A percentile compares a stretch with the other conserved stretches of the same genome.
phyloP scores from a whole-genome alignment of 441 rosid species.

The Mallotus japonicus region DNA sequence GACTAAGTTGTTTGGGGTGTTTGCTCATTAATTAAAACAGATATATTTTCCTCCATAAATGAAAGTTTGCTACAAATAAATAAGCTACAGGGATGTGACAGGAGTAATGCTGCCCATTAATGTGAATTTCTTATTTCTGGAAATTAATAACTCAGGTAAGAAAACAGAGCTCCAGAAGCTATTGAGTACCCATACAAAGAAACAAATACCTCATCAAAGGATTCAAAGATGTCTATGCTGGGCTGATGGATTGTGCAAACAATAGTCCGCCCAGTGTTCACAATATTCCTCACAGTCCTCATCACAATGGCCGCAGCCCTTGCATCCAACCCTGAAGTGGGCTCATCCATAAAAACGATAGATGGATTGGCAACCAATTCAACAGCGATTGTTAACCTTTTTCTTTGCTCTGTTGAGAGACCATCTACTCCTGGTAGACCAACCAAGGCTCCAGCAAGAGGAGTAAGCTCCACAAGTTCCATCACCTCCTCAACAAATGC shows the following conservation, averaged over 20 bases:
- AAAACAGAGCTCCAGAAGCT: conserved; percentile 17
- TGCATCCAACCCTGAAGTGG: conserved; percentile 95
- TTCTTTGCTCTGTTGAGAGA: conserved; percentile 91
- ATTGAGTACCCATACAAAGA: conserved; percentile 9
- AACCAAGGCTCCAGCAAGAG: conserved; percentile 79
- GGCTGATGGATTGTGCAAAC: conserved; percentile 99
- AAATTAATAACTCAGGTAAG: neutral
- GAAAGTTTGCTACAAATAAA: neutral
- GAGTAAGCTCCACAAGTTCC: conserved; percentile 92
- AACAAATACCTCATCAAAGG: conserved; percentile 80
- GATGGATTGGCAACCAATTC: conserved; percentile 97
- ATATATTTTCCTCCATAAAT: neutral
- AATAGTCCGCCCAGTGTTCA: conserved; percentile 91
- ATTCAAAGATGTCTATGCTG: conserved; percentile 93
- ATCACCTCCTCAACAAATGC: conserved; percentile 97
- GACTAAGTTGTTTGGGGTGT: conserved; percentile 5
- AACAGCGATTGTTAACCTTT: conserved; percentile 88
- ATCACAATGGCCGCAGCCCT: conserved; percentile 97
- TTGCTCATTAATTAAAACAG: neutral
- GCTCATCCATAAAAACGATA: conserved; percentile 97
- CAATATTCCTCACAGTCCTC: conserved; percentile 98
- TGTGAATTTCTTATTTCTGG: conserved; percentile 8
- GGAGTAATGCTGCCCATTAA: neutral
- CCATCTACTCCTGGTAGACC: conserved; percentile 98
- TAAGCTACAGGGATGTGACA: neutral